These are phyloP conservation scores for Chiua virens DNA, from an alignment of 768 basidiomycete genomes.

Conservation along the genomic window DNA sequence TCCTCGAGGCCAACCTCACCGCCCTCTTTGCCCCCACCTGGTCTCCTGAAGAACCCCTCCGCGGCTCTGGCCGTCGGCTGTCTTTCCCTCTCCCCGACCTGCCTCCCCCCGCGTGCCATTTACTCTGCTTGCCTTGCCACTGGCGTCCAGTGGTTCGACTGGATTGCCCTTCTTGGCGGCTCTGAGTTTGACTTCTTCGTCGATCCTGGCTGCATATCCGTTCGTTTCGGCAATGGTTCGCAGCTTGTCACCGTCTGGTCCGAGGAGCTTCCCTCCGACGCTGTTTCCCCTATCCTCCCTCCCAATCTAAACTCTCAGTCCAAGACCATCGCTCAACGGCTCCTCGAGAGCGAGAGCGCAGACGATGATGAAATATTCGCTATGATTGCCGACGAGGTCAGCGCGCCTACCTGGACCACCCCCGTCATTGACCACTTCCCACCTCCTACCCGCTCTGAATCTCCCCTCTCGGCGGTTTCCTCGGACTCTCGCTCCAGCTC, in stretches of 20 bases:
- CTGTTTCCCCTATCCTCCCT: slow-evolving; percentile 18
- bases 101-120: slow-evolving; percentile 69
- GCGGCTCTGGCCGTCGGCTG: slow-evolving; percentile 72
- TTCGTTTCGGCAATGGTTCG: slow-evolving; percentile 51
- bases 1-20: slow-evolving; percentile 72
- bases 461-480: slow-evolving; percentile 59
- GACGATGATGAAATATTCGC: slow-evolving; percentile 74
- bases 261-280: slow-evolving; percentile 41
- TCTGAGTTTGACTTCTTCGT: slow-evolving; percentile 77
- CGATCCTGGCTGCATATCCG: slow-evolving; percentile 75
- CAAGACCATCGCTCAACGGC: slow-evolving; percentile 74
- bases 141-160: slow-evolving; percentile 78
- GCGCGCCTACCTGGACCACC: slow-evolving; percentile 66
- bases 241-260: slow-evolving; percentile 69
- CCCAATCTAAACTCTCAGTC: slow-evolving; percentile 21
- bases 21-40: slow-evolving; percentile 68
- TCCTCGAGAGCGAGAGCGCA: slow-evolving; percentile 67
- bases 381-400: slow-evolving; percentile 71
- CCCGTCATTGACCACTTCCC: slow-evolving; percentile 65
- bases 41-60: slow-evolving; percentile 61
- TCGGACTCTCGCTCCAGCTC: slow-evolving; percentile 52
- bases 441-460: slow-evolving; percentile 48
- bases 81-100: slow-evolving; percentile 67
- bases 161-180: slow-evolving; percentile 69
- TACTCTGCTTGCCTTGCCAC: slow-evolving; percentile 69